Base-by-base conservation (phyloP, 2,329 filamentous ascomycete genomes). In the Tolypocladium sp. region DNA sequence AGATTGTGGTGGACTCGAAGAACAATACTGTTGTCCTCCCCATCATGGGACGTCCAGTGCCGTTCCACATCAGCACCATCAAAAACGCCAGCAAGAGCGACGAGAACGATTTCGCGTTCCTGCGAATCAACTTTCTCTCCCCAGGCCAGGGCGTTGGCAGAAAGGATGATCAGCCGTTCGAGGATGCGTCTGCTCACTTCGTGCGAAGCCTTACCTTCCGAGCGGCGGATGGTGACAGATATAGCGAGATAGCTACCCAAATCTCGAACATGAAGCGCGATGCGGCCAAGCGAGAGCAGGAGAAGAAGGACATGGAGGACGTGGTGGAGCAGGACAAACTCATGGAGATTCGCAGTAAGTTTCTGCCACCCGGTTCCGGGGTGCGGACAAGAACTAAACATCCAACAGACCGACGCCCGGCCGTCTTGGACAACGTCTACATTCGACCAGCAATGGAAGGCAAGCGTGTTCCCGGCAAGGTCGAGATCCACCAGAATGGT, bases 301-400 rank as follows among this genome's bases (percentile, higher is more conserved):
- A 97, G 75, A 97, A 97, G 85, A 99, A 99, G 78, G 93, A 99
- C 67, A 89, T 99, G 89, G 94, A 99, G 72, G 94, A 99, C 74
- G 94, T 99, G 27, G 92, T 99, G 7, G 94, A 97, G 75, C 94
- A 99, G 74, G 94, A 99, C 72, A 99, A 99, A 78, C 85, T 99
- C 57, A 81, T 95, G 65, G 92, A 97, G 71, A 92, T 97, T 66
- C 84, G 94, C 79, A 96, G 90, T 91, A 79, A 78, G 86, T 63
- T 37, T 35, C 20, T 25, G 17, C 12, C 25, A 5, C 5, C 7
- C 22, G 27, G 51, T 17, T 40, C 30, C 10, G 22, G 4, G 49
- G 10, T 53, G 12, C 20, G 30, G 20, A 22, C 30, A 22, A 7
- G 5, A 37, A 22, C 78, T 85, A 76, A 83, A 70, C 40, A 44